Evolutionary conservation across 129 eudicot species (phyloP).

Genomic region (Smallanthus sonchifolius): DNA sequence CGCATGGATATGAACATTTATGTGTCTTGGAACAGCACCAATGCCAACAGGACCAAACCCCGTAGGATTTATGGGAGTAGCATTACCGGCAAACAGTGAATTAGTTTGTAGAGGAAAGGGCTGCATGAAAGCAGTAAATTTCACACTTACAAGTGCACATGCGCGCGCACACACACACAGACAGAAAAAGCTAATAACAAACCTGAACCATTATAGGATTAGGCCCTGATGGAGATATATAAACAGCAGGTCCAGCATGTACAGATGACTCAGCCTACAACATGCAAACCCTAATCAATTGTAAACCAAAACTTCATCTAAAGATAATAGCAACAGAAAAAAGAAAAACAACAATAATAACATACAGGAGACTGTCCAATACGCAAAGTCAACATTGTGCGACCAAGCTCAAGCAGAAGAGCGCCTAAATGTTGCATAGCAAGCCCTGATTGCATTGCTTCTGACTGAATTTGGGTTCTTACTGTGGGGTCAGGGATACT

Average conservation of each 20-base stretch:
- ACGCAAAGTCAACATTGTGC: constrained; percentile 75
- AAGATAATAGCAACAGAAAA: background rate
- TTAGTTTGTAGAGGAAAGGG: constrained; percentile 86
- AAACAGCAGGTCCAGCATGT: constrained; percentile 91
- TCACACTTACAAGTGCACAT: background rate
- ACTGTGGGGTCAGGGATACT: constrained; percentile 55
- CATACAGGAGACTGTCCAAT: constrained; percentile 88
- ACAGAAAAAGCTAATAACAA: background rate
- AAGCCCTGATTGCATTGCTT: constrained; percentile 64
- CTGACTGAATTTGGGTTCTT: constrained; percentile 75
- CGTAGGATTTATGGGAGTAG: constrained; percentile 42
- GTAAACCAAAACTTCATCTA: background rate
- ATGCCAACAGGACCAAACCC: constrained; percentile 55
- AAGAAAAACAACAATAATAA: background rate
- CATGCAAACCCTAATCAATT: constrained; percentile 5
- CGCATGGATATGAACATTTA: constrained; percentile 88
- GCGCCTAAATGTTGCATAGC: constrained; percentile 97
- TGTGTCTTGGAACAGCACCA: constrained; percentile 68
- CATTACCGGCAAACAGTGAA: constrained; percentile 52
- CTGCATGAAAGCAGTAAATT: constrained; percentile 40
- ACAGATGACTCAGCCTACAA: constrained; percentile 82
- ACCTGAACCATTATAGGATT: constrained; percentile 99
- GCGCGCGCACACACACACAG: background rate
- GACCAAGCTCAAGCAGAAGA: constrained; percentile 89
- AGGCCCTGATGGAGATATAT: constrained; percentile 87